A percentile compares a stretch with the other conserved stretches of the same genome.
phyloP scores from a whole-genome alignment of 1,139 yeast genomes.

The Saccharomyces pastorianus region DNA sequence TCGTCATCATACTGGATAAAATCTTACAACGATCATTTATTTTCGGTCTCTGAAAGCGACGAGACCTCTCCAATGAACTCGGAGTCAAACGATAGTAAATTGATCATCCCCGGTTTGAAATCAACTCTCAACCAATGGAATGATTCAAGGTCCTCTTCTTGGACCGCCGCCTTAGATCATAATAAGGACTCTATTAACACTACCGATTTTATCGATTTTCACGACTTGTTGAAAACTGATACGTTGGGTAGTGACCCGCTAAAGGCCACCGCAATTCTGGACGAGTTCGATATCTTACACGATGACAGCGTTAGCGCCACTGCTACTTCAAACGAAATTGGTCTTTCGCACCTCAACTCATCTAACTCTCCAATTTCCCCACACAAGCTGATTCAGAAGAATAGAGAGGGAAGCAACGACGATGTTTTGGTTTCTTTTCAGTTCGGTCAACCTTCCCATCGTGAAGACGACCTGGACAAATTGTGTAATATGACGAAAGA shows the following conservation, averaged over 20 bases:
- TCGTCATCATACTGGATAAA: neutral
- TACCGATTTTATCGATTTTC: neutral
- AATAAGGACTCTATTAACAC: neutral
- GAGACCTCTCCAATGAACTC: neutral
- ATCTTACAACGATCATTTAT: neutral
- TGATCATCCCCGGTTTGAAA: neutral
- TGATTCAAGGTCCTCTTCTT: neutral
- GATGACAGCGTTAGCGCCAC: neutral
- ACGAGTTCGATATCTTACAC: neutral
- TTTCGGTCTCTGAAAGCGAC: neutral
- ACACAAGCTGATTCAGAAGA: neutral
- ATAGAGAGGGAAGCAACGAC: neutral
- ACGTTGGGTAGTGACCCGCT: neutral
- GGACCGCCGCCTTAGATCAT: neutral
- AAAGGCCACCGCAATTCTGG: neutral
- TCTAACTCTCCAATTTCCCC: neutral
- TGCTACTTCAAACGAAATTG: neutral
- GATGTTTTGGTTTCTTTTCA: neutral
- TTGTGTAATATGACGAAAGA: constrained; percentile 3
- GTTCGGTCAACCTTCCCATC: neutral
- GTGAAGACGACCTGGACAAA: constrained; percentile 1
- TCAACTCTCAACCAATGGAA: neutral
- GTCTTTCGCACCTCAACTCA: neutral
- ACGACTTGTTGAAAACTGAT: neutral
- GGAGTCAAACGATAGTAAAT: neutral